Evolutionary conservation across 176 grass and related monocot genomes (phyloP), one percentile per base, ranked within the genome.

Genomic region (Saccharum officinarum): DNA sequence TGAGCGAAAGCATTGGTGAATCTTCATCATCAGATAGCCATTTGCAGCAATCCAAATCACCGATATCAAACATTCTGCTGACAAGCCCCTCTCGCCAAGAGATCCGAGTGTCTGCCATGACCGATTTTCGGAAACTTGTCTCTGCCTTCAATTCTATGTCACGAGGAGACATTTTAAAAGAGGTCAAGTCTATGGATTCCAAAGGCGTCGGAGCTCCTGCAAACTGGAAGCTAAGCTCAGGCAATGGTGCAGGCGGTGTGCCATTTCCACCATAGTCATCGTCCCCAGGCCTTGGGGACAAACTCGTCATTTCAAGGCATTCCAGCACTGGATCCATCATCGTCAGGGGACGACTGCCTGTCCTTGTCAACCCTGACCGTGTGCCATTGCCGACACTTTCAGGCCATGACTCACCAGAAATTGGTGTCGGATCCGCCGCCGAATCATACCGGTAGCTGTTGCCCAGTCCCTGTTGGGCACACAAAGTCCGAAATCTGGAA

Each of bases 61-160:
- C 92, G 26, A 92, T 85, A 69, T 99, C 94, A 78, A 97, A 97
- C 39, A 99, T 99, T 80, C 97, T 90, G 74, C 97, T 99, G 67
- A 91, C 88, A 33, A 97, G 69, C 34, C 97, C 97, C 71, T 99
- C 97, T 78, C 92, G 82, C 94, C 97, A 99, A 69, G 97, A 96
- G 68, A 99, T 97, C 67, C 86, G 88, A 71, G 78, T 87, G 36
- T 91, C 90, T 1, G 30, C 37, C 31, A 61, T 71, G 14, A 54
- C 73, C 1, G 69, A 31, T 64, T 86, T 89, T 49, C 4, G 18
- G 6, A 80, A 57, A 88, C 79, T 90, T 1, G 18, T 59, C 47
- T 88, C 83, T 70, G 9, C 72, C 50, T 79, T 82, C 68, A 85
- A 77, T 82, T 80, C 80, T 30, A 45, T 40, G 18, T 66, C 78